phyloP scores from a whole-genome alignment of 345 rosid genomes.

The Abelmoschus esculentus region DNA sequence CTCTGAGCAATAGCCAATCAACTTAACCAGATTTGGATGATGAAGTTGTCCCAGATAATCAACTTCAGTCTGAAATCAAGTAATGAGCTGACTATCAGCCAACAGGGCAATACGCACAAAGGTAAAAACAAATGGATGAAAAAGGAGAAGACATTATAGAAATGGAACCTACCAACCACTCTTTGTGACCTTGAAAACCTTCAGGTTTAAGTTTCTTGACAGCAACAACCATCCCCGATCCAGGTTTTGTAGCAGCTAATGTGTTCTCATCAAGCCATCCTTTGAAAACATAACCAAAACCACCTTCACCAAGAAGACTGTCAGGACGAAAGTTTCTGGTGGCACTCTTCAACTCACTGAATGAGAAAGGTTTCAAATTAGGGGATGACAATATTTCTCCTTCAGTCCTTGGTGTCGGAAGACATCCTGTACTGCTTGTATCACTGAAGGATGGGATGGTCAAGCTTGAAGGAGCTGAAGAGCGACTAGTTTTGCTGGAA shows the following conservation, averaged over 20 bases:
- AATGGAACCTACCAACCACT: conserved; percentile 73
- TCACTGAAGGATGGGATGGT: conserved; percentile 57
- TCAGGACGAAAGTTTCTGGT: conserved; percentile 87
- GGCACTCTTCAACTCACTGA: conserved; percentile 73
- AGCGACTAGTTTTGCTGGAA: conserved; percentile 68
- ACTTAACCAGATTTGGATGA: conserved; percentile 82
- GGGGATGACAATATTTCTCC: conserved; percentile 91
- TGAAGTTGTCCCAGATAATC: conserved; percentile 93
- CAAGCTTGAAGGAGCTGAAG: conserved; percentile 52
- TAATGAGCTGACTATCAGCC: conserved; percentile 14
- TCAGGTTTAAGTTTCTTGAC: conserved; percentile 93
- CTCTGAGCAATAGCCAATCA: conserved; percentile 81
- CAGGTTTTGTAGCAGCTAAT: conserved; percentile 61
- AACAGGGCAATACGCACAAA: not conserved
- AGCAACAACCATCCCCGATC: conserved; percentile 90
- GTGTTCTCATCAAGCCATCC: conserved; percentile 92
- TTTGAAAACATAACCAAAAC: conserved; percentile 88
- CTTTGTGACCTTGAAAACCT: conserved; percentile 98
- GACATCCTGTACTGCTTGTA: conserved; percentile 41
- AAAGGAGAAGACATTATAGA: no score
- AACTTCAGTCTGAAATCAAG: conserved; percentile 82
- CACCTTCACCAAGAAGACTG: conserved; percentile 94
- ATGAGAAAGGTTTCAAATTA: conserved; percentile 69
- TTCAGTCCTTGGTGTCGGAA: conserved; percentile 79
- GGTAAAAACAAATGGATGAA: not conserved